These are phyloP conservation scores for Symmetrospora coprosmae DNA, from an alignment of 768 basidiomycete genomes.

Conservation along the genomic window DNA sequence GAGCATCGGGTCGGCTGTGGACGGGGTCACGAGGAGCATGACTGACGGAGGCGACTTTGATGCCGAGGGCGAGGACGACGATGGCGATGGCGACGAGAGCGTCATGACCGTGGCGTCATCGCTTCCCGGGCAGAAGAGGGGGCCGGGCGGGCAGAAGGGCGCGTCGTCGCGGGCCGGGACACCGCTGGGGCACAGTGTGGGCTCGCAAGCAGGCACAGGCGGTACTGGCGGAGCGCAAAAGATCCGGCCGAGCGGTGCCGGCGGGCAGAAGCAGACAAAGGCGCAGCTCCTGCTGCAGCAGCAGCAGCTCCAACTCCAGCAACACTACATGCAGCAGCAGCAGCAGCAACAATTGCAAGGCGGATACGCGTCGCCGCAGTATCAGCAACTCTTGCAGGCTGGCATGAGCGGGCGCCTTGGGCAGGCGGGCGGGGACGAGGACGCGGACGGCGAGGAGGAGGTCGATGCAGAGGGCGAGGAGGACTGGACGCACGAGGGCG, in stretches of 20 bases:
- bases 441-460: constrained; percentile 20
- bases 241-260: no score
- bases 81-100: not conserved
- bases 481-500: not conserved
- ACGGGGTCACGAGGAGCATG: not conserved
- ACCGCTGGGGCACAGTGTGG: no score
- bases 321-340: no score
- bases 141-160: not conserved
- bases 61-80: constrained; percentile 8
- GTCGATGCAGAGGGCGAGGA: constrained; percentile 22
- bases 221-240: no score
- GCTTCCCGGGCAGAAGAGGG: not conserved
- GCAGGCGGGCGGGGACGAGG: no score
- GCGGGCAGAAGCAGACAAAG: not conserved
- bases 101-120: not conserved
- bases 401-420: no score
- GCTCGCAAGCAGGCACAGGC: no score
- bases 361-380: no score
- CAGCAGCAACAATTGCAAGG: not conserved
- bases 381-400: no score
- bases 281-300: not conserved
- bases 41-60: not conserved
- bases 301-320: no score
- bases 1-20: not conserved
- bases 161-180: constrained; percentile 1